Conservation (phyloP, 768 basidiomycete species). For the Leccinellum rugosiceps region DNA sequence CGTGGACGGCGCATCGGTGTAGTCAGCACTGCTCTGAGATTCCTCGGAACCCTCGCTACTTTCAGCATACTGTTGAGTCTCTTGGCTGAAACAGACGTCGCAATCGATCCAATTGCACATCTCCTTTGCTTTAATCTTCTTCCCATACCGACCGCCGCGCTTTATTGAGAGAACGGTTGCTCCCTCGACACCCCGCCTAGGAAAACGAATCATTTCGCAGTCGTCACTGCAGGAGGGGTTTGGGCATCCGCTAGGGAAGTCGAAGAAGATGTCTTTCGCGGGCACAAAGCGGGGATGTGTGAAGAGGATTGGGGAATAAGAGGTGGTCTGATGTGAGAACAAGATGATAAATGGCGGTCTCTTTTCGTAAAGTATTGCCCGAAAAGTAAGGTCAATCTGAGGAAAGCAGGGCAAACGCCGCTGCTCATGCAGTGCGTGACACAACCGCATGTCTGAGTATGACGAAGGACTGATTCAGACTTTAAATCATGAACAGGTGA, state of each 20-base stretch:
- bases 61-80: conserved; percentile 29
- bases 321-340: conserved; percentile 77
- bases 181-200: conserved; percentile 56
- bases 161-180: conserved; percentile 64
- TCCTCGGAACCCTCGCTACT: conserved; percentile 46
- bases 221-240: conserved; percentile 79
- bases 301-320: conserved; percentile 81
- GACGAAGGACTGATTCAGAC: background rate
- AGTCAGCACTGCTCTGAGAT: conserved; percentile 43
- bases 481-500: background rate
- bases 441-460: conserved; percentile 58
- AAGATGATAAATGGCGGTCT: conserved; percentile 72
- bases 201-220: conserved; percentile 81
- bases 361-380: conserved; percentile 74
- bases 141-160: conserved; percentile 49
- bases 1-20: conserved; percentile 28
- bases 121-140: conserved; percentile 49
- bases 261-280: conserved; percentile 67
- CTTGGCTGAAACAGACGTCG: conserved; percentile 55
- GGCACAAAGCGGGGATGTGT: conserved; percentile 70
- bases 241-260: conserved; percentile 77
- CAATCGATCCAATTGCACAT: conserved; percentile 89
- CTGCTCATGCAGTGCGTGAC: conserved; percentile 62
- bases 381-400: conserved; percentile 74
- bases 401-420: conserved; percentile 78